Base-by-base conservation (phyloP, 768 basidiomycete genomes). In the Lactifluus volemus region DNA sequence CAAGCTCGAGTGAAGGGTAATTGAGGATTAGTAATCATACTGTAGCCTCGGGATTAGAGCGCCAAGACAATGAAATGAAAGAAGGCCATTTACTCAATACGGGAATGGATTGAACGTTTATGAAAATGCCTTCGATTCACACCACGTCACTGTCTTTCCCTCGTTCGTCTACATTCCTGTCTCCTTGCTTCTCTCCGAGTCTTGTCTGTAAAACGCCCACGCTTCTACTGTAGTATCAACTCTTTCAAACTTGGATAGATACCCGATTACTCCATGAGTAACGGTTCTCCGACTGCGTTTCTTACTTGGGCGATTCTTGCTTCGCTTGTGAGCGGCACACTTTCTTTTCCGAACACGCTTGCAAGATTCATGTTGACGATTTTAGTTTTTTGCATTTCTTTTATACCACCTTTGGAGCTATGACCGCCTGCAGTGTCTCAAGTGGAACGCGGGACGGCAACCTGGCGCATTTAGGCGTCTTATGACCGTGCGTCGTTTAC, bases 391-490 rank as follows among this genome's bases (percentile, higher is more conserved):
- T 58, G 67, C 73, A 49, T 88, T 89, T 70, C 78, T 90, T 58
- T 67, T 87, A 50, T 75, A 81, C 66, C 89, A 92, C 70, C 79
- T 92, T n/a, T 92, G 87, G 86, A 76, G 75, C 63, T 92, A 90
- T 68, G 89, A 92, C 73, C 78, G 73, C 61, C 88, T 90, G 72
- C 78, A 83, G 63, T 90, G 89, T 72, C 72, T 90, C 49, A 79
- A 76, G 71, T 90, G 88, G 88, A 78, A 83, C 69, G 78, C 84
- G 14, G 88, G 87, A 38, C 79, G 87, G 55, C 87, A 88, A 70
- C 87, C 86, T 59, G 90, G 90, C 58, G 84, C 89, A 12, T 92
- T 92, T 80, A 91, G 88, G 74, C 80, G 91, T 53, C 79, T 92
- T 69, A 92, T 92, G 90, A 92, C 88, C n/a, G 88, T 90, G 14